These are phyloP conservation scores for Papiliotrema terrestris DNA, from an alignment of 1,284 basidiomycete species.

Conservation along the genomic window DNA sequence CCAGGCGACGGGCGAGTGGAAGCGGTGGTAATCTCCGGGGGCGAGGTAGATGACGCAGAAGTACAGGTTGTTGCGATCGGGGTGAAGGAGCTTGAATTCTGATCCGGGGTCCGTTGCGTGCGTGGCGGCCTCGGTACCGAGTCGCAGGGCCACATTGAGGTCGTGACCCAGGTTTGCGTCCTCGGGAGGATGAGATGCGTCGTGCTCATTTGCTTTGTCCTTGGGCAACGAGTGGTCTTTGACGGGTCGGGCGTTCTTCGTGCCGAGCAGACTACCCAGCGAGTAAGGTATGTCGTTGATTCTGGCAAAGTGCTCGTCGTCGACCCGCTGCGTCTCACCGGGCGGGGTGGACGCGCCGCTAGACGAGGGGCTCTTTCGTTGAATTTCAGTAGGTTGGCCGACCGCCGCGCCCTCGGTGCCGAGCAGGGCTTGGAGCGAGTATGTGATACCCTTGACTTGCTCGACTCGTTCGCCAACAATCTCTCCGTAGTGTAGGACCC, in stretches of 20 bases:
- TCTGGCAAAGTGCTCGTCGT: slow-evolving; percentile 84
- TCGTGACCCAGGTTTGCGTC: slow-evolving; percentile 59
- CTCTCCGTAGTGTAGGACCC: slow-evolving; percentile 85
- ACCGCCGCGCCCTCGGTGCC: slow-evolving; percentile 54
- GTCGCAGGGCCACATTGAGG: slow-evolving; percentile 50
- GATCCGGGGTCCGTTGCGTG: slow-evolving; percentile 52
- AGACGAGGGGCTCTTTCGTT: slow-evolving; percentile 8
- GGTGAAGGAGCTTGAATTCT: slow-evolving; percentile 52
- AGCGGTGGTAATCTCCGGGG: slow-evolving; percentile 97
- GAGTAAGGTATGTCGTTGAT: slow-evolving; percentile 97
- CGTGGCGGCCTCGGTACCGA: slow-evolving; percentile 50
- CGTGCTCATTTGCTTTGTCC: slow-evolving; percentile 12
- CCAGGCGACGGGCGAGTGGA: slow-evolving; percentile 94
- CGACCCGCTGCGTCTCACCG: slow-evolving; percentile 32
- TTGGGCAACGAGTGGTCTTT: slow-evolving; percentile 8
- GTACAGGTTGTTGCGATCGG: slow-evolving; percentile 73
- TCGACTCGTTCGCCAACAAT: slow-evolving; percentile 80
- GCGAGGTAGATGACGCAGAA: slow-evolving; percentile 97
- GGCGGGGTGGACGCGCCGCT: slow-evolving; percentile 49
- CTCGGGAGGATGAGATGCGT: slow-evolving; percentile 36
- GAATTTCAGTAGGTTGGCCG: slow-evolving; percentile 22
- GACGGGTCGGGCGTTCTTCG: slow-evolving; percentile 5
- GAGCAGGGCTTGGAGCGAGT: slow-evolving; percentile 88
- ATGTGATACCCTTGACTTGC: slow-evolving; percentile 97
- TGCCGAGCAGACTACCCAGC: slow-evolving; percentile 74